Evolutionary conservation across 2,329 filamentous ascomycete species (phyloP).

Genomic region (Monilinia fructigena): DNA sequence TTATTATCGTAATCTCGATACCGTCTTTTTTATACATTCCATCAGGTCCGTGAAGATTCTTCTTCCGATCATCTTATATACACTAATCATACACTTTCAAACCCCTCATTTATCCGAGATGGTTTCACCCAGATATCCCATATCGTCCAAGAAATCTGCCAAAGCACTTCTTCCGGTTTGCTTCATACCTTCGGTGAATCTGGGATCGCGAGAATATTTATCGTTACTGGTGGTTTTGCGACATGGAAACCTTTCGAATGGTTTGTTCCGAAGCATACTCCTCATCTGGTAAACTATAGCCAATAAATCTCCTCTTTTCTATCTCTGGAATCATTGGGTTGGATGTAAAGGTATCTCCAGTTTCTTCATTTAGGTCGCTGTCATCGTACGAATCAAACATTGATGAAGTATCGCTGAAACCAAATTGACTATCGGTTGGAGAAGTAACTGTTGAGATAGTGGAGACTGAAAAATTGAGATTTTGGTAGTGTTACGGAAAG

Average conservation of each 20-base stretch:
- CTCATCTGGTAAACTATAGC: conserved; percentile 33
- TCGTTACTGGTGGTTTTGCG: conserved; percentile 19
- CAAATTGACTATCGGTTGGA: conserved; percentile 34
- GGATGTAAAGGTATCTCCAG: conserved; percentile 34
- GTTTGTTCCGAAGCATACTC: conserved; percentile 30
- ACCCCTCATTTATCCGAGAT: conserved; percentile 38
- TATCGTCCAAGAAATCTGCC: conserved; percentile 49
- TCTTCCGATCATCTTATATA: not conserved
- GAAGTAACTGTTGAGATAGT: conserved; percentile 36
- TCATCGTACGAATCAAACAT: conserved; percentile 32
- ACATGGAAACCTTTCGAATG: conserved; percentile 25
- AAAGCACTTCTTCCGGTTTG: conserved; percentile 40
- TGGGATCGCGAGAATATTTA: conserved; percentile 24
- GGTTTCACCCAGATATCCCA: conserved; percentile 50
- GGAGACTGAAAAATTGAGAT: conserved; percentile 39
- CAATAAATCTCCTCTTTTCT: conserved; percentile 26
- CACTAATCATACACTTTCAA: not conserved
- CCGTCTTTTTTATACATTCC: not conserved
- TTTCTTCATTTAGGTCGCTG: conserved; percentile 31
- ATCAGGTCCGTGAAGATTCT: not conserved
- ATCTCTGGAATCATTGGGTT: conserved; percentile 26
- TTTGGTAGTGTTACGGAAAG: conserved; percentile 31
- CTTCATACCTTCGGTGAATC: not conserved
- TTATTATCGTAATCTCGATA: not conserved
- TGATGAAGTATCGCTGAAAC: conserved; percentile 31